These are phyloP conservation scores for Sporobolomyces phaffii DNA, from an alignment of 768 basidiomycete genomes.

Conservation along the genomic window DNA sequence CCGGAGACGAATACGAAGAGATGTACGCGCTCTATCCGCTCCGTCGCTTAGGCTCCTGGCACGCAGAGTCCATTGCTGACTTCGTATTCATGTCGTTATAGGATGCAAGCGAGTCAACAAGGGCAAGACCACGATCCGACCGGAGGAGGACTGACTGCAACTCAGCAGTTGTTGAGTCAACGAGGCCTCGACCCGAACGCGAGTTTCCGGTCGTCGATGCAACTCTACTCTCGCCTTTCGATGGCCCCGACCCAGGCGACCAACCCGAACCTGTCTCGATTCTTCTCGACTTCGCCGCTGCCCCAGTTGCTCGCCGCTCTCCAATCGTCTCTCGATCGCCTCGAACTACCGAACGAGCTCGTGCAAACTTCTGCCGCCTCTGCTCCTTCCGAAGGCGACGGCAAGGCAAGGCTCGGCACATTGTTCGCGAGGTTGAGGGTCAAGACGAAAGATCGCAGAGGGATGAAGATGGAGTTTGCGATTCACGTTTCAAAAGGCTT, in stretches of 20 bases:
- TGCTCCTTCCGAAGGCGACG: not conserved
- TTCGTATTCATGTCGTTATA: not conserved
- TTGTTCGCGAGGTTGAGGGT: slow-evolving; percentile 18
- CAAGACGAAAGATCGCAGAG: slow-evolving; percentile 13
- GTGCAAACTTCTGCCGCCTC: not conserved
- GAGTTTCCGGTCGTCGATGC: slow-evolving; percentile 72
- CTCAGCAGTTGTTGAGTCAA: slow-evolving; percentile 59
- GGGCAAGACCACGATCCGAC: not conserved
- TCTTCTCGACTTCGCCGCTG: slow-evolving; percentile 49
- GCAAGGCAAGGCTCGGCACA: not conserved
- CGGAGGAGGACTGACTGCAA: not conserved
- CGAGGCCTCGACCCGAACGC: slow-evolving; percentile 53
- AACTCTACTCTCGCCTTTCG: slow-evolving; percentile 60
- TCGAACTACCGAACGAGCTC: not conserved
- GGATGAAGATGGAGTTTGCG: slow-evolving; percentile 1
- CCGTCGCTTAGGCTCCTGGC: not conserved
- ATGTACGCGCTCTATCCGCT: slow-evolving; percentile 6
- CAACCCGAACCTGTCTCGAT: slow-evolving; percentile 74
- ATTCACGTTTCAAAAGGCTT: slow-evolving; percentile 17
- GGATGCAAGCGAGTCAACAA: slow-evolving; percentile 1
- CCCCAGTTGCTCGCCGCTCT: slow-evolving; percentile 11
- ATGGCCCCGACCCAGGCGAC: slow-evolving; percentile 37
- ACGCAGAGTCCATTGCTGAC: not conserved
- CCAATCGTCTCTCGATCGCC: not conserved
- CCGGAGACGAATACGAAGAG: slow-evolving; percentile 50